Evolutionary conservation across 208 protist species (phyloP).

Genomic region (Leishmania martiniquensis): DNA sequence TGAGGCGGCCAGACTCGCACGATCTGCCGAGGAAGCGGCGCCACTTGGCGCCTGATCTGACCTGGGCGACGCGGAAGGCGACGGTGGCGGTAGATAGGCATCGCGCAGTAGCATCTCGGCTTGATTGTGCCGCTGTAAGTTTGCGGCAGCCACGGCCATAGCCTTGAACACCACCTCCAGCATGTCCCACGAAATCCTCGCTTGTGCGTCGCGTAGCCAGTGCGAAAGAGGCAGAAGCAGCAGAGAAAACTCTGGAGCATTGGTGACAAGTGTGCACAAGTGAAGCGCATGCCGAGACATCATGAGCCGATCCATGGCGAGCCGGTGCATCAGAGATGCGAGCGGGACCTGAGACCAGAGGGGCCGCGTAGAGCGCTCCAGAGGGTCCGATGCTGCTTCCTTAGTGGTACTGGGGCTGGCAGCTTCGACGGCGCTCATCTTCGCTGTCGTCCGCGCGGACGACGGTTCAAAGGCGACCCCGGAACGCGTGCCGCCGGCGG

Average conservation of each 20-base stretch:
- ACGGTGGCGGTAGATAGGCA: no score
- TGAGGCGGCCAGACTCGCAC: neutral
- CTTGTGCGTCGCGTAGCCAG: constrained; percentile 34
- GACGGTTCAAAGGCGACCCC: neutral
- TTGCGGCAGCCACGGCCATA: constrained; percentile 28
- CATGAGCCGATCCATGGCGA: constrained; percentile 31
- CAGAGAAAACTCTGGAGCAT: constrained; percentile 28
- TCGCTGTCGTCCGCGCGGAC: neutral
- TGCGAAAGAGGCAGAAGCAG: constrained; percentile 25
- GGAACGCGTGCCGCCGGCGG: neutral
- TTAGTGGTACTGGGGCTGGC: neutral
- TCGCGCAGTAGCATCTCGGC: constrained; percentile 15
- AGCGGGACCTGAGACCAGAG: constrained; percentile 26
- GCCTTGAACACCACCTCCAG: constrained; percentile 41
- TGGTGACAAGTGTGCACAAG: constrained; percentile 36
- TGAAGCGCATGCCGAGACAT: constrained; percentile 28
- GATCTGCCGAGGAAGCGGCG: neutral
- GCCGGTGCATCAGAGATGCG: constrained; percentile 33
- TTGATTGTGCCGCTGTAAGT: constrained; percentile 34
- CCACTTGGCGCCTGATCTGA: neutral
- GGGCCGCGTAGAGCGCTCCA: neutral
- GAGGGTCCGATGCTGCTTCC: neutral
- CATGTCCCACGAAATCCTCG: constrained; percentile 26
- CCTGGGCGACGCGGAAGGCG: neutral
- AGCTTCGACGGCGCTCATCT: neutral